phyloP scores from a whole-genome alignment of 176 grass and related monocot genomes.

The Typha latifolia region DNA sequence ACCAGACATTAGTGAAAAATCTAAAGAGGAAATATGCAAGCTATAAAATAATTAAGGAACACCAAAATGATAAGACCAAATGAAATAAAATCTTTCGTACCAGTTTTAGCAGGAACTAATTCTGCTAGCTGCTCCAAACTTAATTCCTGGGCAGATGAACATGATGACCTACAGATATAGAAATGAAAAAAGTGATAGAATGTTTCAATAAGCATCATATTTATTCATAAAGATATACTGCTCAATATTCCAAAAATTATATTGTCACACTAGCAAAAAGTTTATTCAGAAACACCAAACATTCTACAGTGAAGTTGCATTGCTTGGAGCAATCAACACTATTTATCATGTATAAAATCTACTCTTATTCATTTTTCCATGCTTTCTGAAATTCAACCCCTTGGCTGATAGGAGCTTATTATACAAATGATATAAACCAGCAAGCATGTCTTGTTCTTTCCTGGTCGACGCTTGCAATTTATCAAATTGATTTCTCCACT shows the following conservation, averaged over 20 bases:
- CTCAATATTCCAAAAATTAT: neutral
- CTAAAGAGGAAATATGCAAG: neutral
- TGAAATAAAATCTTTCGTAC: slow-evolving; percentile 27
- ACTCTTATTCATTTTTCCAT: too few relatives aligned
- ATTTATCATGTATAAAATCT: too few relatives aligned
- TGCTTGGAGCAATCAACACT: too few relatives aligned
- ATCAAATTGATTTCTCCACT: too few relatives aligned
- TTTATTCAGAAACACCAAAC: neutral
- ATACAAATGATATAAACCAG: too few relatives aligned
- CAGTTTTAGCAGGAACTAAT: slow-evolving; percentile 67
- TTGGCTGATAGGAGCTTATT: too few relatives aligned
- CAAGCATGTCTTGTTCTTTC: too few relatives aligned
- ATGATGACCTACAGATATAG: slow-evolving; percentile 45
- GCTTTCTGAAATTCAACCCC: too few relatives aligned
- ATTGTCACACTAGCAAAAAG: neutral
- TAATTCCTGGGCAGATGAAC: slow-evolving; percentile 57
- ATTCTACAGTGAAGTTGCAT: neutral
- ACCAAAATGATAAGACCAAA: neutral
- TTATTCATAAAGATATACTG: neutral
- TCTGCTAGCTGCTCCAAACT: slow-evolving; percentile 79
- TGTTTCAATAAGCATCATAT: neutral
- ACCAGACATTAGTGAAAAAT: neutral
- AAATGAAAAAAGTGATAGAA: neutral
- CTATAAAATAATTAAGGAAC: neutral
- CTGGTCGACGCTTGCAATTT: too few relatives aligned